phyloP scores from a whole-genome alignment of 2,329 filamentous ascomycete species.

The Alternaria gansuensis region DNA sequence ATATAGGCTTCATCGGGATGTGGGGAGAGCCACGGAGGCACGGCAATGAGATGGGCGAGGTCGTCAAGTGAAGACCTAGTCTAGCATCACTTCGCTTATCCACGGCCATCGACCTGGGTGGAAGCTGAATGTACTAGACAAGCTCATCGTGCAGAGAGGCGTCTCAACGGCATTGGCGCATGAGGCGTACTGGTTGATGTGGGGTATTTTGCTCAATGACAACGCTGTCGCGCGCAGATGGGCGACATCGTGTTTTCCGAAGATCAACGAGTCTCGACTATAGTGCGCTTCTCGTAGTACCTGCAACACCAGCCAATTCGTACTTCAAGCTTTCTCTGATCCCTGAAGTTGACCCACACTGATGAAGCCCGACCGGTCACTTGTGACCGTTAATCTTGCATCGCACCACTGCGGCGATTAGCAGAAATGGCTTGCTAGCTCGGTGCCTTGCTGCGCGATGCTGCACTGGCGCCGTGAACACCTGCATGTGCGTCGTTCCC shows the following conservation, averaged over 20 bases:
- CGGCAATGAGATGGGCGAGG: background rate
- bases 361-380: conserved; percentile 1
- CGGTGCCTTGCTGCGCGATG: conserved; percentile 19
- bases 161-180: conserved; percentile 4
- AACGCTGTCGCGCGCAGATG: background rate
- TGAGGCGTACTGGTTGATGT: background rate
- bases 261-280: background rate
- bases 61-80: background rate
- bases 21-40: conserved; percentile 1
- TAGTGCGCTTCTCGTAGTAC: background rate
- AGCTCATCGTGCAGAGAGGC: conserved; percentile 10
- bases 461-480: conserved; percentile 15
- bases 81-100: conserved; percentile 9
- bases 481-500: conserved; percentile 18
- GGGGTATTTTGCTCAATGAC: background rate
- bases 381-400: conserved; percentile 1
- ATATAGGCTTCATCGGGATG: conserved; percentile 14
- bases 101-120: background rate
- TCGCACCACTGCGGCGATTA: conserved; percentile 11
- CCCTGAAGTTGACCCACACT: conserved; percentile 2
- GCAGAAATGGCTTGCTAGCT: conserved; percentile 13
- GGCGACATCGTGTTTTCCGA: background rate
- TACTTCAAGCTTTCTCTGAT: background rate
- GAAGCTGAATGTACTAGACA: conserved; percentile 5
- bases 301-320: background rate